Percentiles rank a stretch among this genome's conserved stretches.
phyloP scores from a whole-genome alignment of 2,329 filamentous ascomycete genomes.

The Alternaria longipes region DNA sequence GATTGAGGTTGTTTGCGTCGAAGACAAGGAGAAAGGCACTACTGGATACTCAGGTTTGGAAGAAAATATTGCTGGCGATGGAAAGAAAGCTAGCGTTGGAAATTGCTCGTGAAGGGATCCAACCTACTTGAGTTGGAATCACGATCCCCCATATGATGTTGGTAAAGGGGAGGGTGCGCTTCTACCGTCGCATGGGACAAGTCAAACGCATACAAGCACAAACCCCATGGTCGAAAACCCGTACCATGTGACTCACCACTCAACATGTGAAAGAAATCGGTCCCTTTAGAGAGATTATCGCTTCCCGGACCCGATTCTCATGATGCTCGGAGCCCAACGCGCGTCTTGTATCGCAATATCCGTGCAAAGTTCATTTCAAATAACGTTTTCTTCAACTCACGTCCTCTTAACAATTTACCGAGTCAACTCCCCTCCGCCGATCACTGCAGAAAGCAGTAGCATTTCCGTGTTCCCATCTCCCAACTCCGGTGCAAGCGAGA shows the following conservation, averaged over 20 bases:
- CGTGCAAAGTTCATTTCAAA: not conserved
- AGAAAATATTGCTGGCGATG: not conserved
- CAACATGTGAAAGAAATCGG: not conserved
- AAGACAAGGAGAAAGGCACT: no score
- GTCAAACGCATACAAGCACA: not conserved
- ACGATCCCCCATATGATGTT: not conserved
- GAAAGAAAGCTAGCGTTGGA: not conserved
- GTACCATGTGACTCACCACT: not conserved
- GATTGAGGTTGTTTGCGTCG: no score
- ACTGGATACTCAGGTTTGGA: not conserved
- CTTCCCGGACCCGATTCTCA: not conserved
- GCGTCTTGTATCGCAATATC: not conserved
- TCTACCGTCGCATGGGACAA: not conserved
- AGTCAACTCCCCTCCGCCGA: not conserved
- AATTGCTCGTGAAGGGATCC: not conserved
- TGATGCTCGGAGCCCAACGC: not conserved
- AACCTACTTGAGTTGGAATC: not conserved
- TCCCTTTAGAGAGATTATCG: not conserved
- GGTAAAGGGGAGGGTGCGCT: not conserved
- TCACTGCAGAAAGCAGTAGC: not conserved
- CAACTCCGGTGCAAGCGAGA: not conserved
- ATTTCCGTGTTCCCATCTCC: not conserved
- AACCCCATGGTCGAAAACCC: not conserved
- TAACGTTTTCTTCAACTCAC: not conserved
- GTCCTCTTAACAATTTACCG: not conserved